Percentiles rank a stretch among this genome's conserved stretches.
Evolutionary conservation across 2,329 filamentous ascomycete species (phyloP).

Genomic region (Fusarium torulosum): DNA sequence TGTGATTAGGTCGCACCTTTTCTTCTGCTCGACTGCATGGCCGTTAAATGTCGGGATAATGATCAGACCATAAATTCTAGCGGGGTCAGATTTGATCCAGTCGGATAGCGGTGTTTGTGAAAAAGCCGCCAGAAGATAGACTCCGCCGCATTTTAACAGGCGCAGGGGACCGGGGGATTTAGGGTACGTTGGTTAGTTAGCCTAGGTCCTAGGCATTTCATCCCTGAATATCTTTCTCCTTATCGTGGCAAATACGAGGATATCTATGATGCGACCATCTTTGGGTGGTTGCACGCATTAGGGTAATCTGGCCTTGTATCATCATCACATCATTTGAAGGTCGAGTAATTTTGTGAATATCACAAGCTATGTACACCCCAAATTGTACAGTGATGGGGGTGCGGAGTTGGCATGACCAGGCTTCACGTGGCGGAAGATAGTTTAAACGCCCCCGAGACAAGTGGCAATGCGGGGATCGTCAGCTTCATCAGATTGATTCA

Average conservation of each 20-base stretch:
- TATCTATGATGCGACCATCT: background rate
- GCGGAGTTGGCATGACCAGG: background rate
- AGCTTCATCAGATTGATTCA: background rate
- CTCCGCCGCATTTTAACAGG: background rate
- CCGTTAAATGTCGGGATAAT: background rate
- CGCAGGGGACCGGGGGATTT: background rate
- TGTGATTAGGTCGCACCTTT: slow-evolving; percentile 26
- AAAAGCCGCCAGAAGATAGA: slow-evolving; percentile 1
- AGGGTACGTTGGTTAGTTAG: slow-evolving; percentile 2
- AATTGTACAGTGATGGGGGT: background rate
- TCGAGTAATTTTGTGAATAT: background rate
- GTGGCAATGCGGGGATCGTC: slow-evolving; percentile 11
- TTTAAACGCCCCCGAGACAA: slow-evolving; percentile 1
- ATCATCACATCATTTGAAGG: background rate
- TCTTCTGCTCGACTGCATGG: slow-evolving; percentile 31
- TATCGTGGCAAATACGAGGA: slow-evolving; percentile 11
- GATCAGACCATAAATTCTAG: background rate
- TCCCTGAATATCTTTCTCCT: slow-evolving; percentile 26
- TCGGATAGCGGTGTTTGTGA: slow-evolving; percentile 21
- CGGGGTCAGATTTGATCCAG: background rate
- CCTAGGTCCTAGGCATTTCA: background rate
- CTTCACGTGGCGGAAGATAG: slow-evolving; percentile 13
- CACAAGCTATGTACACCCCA: background rate
- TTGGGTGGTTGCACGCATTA: background rate
- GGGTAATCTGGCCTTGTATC: background rate